These are phyloP conservation scores for Casuarina cunninghamiana DNA, from an alignment of 306 rosid species.

Conservation along the genomic window DNA sequence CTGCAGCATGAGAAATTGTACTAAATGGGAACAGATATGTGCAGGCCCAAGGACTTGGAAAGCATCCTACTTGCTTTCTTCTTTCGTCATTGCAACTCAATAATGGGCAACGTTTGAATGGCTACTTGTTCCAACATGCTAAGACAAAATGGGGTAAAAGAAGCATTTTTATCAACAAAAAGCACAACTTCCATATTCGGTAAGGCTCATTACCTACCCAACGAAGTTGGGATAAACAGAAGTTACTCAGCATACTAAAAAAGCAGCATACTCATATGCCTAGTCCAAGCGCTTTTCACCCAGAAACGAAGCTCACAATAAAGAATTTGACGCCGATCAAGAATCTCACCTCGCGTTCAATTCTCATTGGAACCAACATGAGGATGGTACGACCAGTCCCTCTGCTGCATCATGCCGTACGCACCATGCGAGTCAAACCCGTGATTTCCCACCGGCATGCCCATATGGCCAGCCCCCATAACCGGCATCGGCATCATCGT, in stretches of 20 bases:
- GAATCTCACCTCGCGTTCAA: background rate
- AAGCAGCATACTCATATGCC: background rate
- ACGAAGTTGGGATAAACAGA: background rate
- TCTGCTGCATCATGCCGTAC: conserved; percentile 51
- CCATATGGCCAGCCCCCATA: conserved; percentile 53
- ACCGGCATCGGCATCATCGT: conserved; percentile 60
- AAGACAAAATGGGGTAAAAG: background rate
- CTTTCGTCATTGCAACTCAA: background rate
- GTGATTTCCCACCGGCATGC: conserved; percentile 37
- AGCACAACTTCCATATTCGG: background rate
- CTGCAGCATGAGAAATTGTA: background rate
- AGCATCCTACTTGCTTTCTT: background rate
- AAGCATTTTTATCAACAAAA: background rate
- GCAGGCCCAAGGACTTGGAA: background rate
- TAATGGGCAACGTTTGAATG: background rate
- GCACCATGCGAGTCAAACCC: conserved; percentile 48
- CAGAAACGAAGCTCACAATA: background rate
- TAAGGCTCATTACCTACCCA: background rate
- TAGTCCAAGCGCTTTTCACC: background rate
- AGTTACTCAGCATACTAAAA: background rate
- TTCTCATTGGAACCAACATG: conserved; percentile 16
- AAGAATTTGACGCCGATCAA: background rate
- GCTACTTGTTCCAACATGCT: background rate
- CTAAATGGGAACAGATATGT: background rate
- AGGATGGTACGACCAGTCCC: conserved; percentile 43